These are phyloP conservation scores for Rhodotorula diobovata DNA, from an alignment of 768 basidiomycete genomes.

Conservation along the genomic window DNA sequence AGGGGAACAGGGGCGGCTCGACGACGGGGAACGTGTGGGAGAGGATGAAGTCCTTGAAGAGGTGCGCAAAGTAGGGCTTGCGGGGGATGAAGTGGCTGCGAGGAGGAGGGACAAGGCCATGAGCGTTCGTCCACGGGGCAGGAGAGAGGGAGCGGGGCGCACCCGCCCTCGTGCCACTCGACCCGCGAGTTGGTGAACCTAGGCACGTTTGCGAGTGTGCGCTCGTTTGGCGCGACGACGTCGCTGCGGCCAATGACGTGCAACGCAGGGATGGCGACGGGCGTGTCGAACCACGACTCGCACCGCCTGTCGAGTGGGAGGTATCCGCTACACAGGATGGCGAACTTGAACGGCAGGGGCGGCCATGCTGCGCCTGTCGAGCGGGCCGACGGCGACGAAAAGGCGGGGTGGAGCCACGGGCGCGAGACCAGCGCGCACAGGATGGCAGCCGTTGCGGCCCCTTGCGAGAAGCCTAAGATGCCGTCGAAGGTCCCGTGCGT, in stretches of 20 bases:
- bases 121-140: neutral
- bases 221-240: neutral
- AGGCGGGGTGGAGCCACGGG: conserved; percentile 1
- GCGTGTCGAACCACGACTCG: neutral
- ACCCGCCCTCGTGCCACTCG: conserved; percentile 13
- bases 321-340: neutral
- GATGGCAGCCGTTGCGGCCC: neutral
- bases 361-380: neutral
- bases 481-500: conserved; percentile 12
- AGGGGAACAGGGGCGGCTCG: neutral
- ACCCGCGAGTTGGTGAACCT: conserved; percentile 2
- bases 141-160: neutral
- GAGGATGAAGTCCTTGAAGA: conserved; percentile 2
- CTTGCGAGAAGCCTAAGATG: conserved; percentile 9
- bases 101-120: neutral
- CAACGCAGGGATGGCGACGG: neutral
- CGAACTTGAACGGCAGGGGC: neutral
- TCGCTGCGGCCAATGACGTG: conserved; percentile 1
- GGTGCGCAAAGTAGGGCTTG: neutral
- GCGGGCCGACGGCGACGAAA: neutral
- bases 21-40: neutral
- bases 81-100: conserved; percentile 14
- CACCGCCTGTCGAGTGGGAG: neutral
- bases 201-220: neutral
- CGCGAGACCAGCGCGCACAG: neutral